phyloP scores from a whole-genome alignment of 202 grass and related monocot genomes.

The Tripidium arundinaceum region DNA sequence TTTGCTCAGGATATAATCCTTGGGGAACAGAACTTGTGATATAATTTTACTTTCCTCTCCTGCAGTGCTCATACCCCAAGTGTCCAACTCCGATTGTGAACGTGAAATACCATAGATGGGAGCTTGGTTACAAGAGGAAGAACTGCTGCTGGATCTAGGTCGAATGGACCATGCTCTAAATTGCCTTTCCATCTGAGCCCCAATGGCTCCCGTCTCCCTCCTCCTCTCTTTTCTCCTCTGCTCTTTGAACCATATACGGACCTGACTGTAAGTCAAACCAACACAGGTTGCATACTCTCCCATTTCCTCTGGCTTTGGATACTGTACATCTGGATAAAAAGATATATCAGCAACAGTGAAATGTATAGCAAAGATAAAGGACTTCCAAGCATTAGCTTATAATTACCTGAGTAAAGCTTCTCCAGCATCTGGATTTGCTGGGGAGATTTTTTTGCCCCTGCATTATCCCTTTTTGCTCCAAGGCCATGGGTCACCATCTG shows the following conservation, averaged over 20 bases:
- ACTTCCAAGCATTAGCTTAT: background rate
- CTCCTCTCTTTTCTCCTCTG: conserved; percentile 94
- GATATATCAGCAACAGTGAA: conserved; percentile 2
- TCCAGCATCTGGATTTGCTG: conserved; percentile 74
- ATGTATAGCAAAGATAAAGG: background rate
- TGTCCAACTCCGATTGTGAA: conserved; percentile 11
- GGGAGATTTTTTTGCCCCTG: conserved; percentile 65
- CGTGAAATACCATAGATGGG: background rate
- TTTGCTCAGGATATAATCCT: conserved; percentile 81
- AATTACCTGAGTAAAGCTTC: conserved; percentile 69
- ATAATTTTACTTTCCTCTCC: conserved; percentile 44
- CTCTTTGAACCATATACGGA: conserved; percentile 91
- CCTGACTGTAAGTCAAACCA: conserved; percentile 73
- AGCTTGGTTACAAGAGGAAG: conserved; percentile 27
- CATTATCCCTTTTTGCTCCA: conserved; percentile 35
- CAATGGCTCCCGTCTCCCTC: conserved; percentile 42
- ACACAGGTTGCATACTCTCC: conserved; percentile 58
- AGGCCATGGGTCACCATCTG: conserved; percentile 37
- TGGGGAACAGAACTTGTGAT: conserved; percentile 65
- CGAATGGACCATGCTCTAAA: conserved; percentile 35
- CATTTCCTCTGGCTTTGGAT: conserved; percentile 66
- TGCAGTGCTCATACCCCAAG: conserved; percentile 22
- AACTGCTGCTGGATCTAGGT: conserved; percentile 36
- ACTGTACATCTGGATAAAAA: conserved; percentile 59
- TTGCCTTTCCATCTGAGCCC: conserved; percentile 27